These are phyloP conservation scores for Prunus fruticosa DNA, from an alignment of 306 rosid species.

Conservation along the genomic window DNA sequence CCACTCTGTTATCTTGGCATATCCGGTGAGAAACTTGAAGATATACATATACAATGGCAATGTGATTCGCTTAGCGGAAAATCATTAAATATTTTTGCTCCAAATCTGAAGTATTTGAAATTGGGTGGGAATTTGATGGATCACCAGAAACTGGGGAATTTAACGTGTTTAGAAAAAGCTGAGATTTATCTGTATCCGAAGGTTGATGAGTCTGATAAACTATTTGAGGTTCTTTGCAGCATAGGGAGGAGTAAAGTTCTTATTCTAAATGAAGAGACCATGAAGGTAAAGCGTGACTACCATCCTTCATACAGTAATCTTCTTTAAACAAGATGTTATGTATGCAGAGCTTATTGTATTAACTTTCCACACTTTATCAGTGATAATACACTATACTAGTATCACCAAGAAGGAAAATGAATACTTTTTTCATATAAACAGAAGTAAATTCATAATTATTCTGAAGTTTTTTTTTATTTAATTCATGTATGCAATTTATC, in stretches of 20 bases:
- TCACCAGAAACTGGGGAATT: neutral
- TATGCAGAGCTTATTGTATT: no score
- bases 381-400: no score
- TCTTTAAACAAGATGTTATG: no score
- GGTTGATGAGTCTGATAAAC: neutral
- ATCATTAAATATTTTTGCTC: neutral
- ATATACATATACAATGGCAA: neutral
- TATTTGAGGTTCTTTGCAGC: neutral
- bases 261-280: neutral
- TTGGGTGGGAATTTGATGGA: neutral
- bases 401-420: no score
- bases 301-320: no score
- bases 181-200: neutral
- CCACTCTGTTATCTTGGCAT: neutral
- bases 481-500: no score
- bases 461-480: no score
- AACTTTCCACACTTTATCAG: no score
- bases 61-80: neutral
- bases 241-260: neutral
- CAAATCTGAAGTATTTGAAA: constrained; percentile 1
- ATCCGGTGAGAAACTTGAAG: neutral
- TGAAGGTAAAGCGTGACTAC: no score
- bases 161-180: neutral
- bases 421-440: no score
- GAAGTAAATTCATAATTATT: no score